phyloP scores from a whole-genome alignment of 2,329 filamentous ascomycete genomes.

The Hypoxylon sp. region DNA sequence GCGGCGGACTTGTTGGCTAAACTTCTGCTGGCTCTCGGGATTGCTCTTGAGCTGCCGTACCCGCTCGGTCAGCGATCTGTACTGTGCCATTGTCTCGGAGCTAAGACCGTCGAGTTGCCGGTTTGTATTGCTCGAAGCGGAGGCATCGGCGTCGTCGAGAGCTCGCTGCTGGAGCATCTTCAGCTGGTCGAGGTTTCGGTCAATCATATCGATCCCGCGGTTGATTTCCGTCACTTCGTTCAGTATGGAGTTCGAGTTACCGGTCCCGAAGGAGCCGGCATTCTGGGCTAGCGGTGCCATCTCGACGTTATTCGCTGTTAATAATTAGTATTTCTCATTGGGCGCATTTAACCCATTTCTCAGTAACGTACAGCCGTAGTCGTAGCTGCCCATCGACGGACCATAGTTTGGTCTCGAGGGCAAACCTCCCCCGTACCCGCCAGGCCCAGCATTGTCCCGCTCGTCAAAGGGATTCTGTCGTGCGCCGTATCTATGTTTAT shows the following conservation, averaged over 20 bases:
- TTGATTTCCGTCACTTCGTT: conserved; percentile 88
- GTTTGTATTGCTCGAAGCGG: conserved; percentile 72
- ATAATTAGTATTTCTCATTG: conserved; percentile 29
- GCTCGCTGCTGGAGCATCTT: conserved; percentile 76
- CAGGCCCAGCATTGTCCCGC: conserved; percentile 56
- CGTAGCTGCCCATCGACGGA: conserved; percentile 41
- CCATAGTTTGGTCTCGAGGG: conserved; percentile 40
- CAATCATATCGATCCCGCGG: conserved; percentile 78
- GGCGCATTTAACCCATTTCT: neutral
- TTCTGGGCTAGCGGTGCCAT: conserved; percentile 74
- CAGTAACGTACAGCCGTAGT: conserved; percentile 56
- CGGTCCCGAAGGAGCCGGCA: conserved; percentile 58
- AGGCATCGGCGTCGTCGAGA: conserved; percentile 80
- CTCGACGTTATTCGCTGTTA: conserved; percentile 69
- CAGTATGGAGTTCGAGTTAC: conserved; percentile 80
- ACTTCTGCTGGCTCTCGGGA: conserved; percentile 79
- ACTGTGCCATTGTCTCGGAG: conserved; percentile 83
- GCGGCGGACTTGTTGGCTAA: conserved; percentile 82
- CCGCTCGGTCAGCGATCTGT: conserved; percentile 81
- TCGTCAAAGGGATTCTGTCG: conserved; percentile 70
- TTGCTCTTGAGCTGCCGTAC: conserved; percentile 86
- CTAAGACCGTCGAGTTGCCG: conserved; percentile 79
- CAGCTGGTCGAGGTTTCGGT: conserved; percentile 77
- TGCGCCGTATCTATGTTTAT: conserved; percentile 63
- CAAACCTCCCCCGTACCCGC: conserved; percentile 53